phyloP scores from a whole-genome alignment of 371 early-diverging fungal genomes.

The Actinomortierella wolfii region DNA sequence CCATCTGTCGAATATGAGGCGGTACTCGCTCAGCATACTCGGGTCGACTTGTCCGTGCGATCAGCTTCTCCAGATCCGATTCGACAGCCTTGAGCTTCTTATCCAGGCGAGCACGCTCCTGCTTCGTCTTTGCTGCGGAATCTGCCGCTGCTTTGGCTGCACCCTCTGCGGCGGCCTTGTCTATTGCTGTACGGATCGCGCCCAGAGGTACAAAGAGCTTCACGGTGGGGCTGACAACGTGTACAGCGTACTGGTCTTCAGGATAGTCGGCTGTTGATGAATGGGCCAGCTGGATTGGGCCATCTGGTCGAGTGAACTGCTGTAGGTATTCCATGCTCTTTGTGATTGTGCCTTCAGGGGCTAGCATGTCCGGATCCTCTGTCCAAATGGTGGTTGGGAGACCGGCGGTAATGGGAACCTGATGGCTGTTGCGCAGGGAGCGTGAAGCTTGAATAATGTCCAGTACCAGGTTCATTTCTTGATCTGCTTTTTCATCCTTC shows the following conservation, averaged over 20 bases:
- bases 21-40: conserved; percentile 31
- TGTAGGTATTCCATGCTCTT: conserved; percentile 17
- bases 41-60: conserved; percentile 10
- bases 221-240: conserved; percentile 28
- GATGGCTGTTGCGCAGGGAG: conserved; percentile 66
- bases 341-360: conserved; percentile 29
- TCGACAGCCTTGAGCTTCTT: conserved; percentile 25
- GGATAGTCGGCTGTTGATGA: conserved; percentile 8
- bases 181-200: conserved; percentile 24
- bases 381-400: conserved; percentile 59
- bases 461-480: conserved; percentile 59
- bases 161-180: neutral
- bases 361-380: conserved; percentile 39
- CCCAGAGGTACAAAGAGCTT: conserved; percentile 31
- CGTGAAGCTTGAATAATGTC: conserved; percentile 67
- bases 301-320: conserved; percentile 26
- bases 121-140: conserved; percentile 12
- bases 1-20: conserved; percentile 16
- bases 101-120: conserved; percentile 25
- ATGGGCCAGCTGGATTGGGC: conserved; percentile 16
- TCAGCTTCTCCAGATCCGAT: conserved; percentile 19
- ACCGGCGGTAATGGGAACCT: conserved; percentile 54
- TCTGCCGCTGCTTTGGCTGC: conserved; percentile 2
- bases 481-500: conserved; percentile 53
- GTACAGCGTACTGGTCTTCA: conserved; percentile 10